Evolutionary conservation across 2,329 filamentous ascomycete species (phyloP), one percentile per base, ranked within the genome.

Genomic region (Arthrinium puccinioides): DNA sequence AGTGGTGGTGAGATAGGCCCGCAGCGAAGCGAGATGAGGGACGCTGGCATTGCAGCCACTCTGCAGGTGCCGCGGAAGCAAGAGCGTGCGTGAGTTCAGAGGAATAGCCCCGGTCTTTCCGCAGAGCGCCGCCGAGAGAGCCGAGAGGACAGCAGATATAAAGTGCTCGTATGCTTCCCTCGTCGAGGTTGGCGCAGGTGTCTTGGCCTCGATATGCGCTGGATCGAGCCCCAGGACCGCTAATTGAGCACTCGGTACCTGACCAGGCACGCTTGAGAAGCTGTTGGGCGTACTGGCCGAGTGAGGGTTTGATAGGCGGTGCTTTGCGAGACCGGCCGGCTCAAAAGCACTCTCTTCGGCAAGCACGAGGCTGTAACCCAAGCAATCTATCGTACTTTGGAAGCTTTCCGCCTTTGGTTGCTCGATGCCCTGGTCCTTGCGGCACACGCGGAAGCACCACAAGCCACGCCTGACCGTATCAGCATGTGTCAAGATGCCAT

Each of bases 1-100:
- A 0, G 70, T 71, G 2, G 71, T 77, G 6, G 74, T 78, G 35
- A 79, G 51, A 43, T 74, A 74, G 8, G 70, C 63, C 32, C 68
- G 66, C 13, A 79, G 63, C 6, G 69, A 74, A 3, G 69, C 74
- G 16, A 73, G 54, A 3, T 70, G 56, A 8, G 52, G 46, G 9
- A 53, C 47, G 7, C 44, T 45, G n/a, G 51, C 44, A 21, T 56
- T 51, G 20, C 47, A 51, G 20, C 60, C 56, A 21, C 50, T 49
- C 49, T 35, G 52, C 45, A 29, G 50, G 40, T 11, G 60, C 40
- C 18, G 64, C 54, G 36, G 39, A 18, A 79, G 60, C 19, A 78
- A 52, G 11, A 77, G 53, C 1, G 70, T 74, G 36, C 70, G 65
- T 39, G 67, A 67, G 44, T 75, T 75, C 4, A 79, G 55, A 4